Conservation (phyloP, 768 basidiomycete species). For the Russula emetica region DNA sequence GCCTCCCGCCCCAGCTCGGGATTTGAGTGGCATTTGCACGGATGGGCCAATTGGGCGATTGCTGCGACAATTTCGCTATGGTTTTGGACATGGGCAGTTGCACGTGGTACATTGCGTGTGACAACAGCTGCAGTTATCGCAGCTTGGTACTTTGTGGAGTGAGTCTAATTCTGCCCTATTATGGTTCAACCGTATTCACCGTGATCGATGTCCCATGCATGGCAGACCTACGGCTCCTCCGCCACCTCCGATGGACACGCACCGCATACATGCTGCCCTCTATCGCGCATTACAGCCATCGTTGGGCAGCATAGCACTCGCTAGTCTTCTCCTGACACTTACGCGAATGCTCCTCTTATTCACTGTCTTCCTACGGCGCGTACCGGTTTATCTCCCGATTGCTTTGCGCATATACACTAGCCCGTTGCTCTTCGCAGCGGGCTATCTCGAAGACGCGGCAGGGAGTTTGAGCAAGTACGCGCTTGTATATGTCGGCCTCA, state of each 20-base stretch:
- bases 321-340: slow-evolving; percentile 69
- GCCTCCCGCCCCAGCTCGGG: slow-evolving; percentile 38
- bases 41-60: slow-evolving; percentile 75
- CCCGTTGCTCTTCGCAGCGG: slow-evolving; percentile 40
- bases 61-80: slow-evolving; percentile 48
- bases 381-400: slow-evolving; percentile 52
- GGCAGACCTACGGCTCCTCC: slow-evolving; percentile 34
- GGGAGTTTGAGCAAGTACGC: slow-evolving; percentile 58
- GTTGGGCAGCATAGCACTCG: slow-evolving; percentile 71
- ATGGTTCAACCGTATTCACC: slow-evolving; percentile 5
- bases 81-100: slow-evolving; percentile 76
- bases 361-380: slow-evolving; percentile 47
- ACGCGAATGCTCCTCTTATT: slow-evolving; percentile 56
- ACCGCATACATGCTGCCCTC: slow-evolving; percentile 71
- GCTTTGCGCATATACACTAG: slow-evolving; percentile 42
- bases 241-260: slow-evolving; percentile 53
- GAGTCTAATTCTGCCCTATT: slow-evolving; percentile 30
- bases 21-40: slow-evolving; percentile 50
- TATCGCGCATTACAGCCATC: slow-evolving; percentile 77
- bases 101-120: slow-evolving; percentile 72
- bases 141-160: slow-evolving; percentile 85
- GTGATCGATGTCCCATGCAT: background rate
- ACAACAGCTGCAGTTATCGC: slow-evolving; percentile 80
- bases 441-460: slow-evolving; percentile 44
- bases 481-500: slow-evolving; percentile 51